Base-by-base conservation (phyloP, 1,139 yeast genomes). In the Diutina scorzettiae region DNA sequence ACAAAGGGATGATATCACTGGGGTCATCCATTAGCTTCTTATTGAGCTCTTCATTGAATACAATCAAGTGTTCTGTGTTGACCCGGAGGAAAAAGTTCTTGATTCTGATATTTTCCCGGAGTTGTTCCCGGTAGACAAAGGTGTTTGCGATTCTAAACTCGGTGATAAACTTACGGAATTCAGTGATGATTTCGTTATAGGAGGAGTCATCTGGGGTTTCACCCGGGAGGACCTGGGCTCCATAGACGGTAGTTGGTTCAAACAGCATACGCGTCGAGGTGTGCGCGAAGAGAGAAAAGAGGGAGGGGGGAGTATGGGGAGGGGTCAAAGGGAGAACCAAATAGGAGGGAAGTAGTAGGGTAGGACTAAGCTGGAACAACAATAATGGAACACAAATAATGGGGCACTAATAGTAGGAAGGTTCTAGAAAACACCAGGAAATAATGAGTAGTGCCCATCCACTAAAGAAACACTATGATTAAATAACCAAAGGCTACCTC, bases 111-210 rank as follows among this genome's bases (percentile, higher is more conserved):
- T 89, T 87, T 53, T 87, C 95, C 51, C 96, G 71, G 44, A 93
- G 69, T 58, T 89, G 96, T 52, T 87, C 96, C 67, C 98, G 71
- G 66, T 93, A 93, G 37, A 87, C 68, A 60, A 84, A 91, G 57
- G 79, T 81, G 45, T 85, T 76, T 54, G 84, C 83, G 49, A 85
- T 71, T 62, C 95, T 75, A 58, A 85, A 93, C 58, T 89, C 95
- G 46, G 87, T 69, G 41, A 93, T 73, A 58, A 93, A 93, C 49
- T 78, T 71, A 49, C 81, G 76, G 67, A 91, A 87, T 17, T 89
- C 85, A 50, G 77, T 76, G 55, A 81, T 78, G 50, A 86, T 73
- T 58, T 85, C 95, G 45, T 83, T 76, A 60, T 77, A 76, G 33
- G 85, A 71, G 49, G 75, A 78, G 47, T 80, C 85, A 41, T 71